phyloP scores from a whole-genome alignment of 2,329 filamentous ascomycete genomes.

The Fusarium ambrosium region DNA sequence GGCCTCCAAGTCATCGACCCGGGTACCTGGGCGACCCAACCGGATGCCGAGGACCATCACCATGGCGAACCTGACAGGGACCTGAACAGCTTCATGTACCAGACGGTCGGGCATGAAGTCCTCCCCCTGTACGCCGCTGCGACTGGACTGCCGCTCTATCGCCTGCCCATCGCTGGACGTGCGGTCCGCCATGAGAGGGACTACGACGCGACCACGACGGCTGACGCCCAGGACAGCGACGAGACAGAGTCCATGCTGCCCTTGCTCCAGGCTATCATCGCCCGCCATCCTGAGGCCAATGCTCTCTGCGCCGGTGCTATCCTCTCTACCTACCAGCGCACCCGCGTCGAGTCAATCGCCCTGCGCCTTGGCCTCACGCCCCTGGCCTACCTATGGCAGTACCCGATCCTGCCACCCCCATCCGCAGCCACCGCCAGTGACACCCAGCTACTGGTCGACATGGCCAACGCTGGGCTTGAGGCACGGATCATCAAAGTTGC shows the following conservation, averaged over 20 bases:
- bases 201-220: slow-evolving; percentile 63
- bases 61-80: slow-evolving; percentile 58
- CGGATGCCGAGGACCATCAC: slow-evolving; percentile 5
- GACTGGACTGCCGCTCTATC: slow-evolving; percentile 86
- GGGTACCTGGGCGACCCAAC: slow-evolving; percentile 35
- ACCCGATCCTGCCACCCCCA: slow-evolving; percentile 75
- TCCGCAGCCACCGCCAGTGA: slow-evolving; percentile 54
- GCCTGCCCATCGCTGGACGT: slow-evolving; percentile 79
- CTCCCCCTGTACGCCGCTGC: slow-evolving; percentile 87
- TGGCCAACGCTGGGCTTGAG: slow-evolving; percentile 82
- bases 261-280: slow-evolving; percentile 76
- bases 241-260: slow-evolving; percentile 91
- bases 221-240: slow-evolving; percentile 63
- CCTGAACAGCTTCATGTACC: slow-evolving; percentile 99
- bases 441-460: slow-evolving; percentile 80
- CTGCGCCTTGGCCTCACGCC: slow-evolving; percentile 85
- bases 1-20: slow-evolving; percentile 43
- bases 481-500: slow-evolving; percentile 96
- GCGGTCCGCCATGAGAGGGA: slow-evolving; percentile 79
- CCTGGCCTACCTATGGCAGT: slow-evolving; percentile 94
- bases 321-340: slow-evolving; percentile 94
- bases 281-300: slow-evolving; percentile 82
- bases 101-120: slow-evolving; percentile 91
- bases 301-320: slow-evolving; percentile 94
- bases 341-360: slow-evolving; percentile 92